Evolutionary conservation across 345 rosid genomes (phyloP).

Genomic region (Populus deltoides): DNA sequence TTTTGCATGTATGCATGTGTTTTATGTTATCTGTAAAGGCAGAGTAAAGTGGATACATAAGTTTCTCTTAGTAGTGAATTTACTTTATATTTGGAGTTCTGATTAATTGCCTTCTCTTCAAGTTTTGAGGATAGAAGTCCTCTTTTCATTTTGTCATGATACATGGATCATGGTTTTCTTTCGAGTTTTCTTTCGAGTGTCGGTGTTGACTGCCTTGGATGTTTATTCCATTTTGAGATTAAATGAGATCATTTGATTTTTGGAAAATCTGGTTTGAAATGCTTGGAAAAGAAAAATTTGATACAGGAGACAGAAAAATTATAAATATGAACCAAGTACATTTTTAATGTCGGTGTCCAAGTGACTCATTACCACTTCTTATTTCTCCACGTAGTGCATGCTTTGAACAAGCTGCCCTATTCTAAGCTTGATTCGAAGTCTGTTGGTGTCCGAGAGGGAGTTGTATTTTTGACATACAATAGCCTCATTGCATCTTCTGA

Average conservation of each 20-base stretch:
- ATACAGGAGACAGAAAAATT: background rate
- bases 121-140: background rate
- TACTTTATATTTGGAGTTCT: background rate
- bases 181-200: too few relatives aligned
- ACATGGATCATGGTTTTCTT: background rate
- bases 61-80: background rate
- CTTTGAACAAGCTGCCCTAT: conserved; percentile 94
- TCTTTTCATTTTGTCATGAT: background rate
- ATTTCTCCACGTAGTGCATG: conserved; percentile 69
- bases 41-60: background rate
- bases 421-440: conserved; percentile 94
- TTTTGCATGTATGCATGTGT: background rate
- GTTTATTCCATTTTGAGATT: background rate
- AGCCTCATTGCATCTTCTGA: conserved; percentile 99
- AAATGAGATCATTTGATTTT: background rate
- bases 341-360: background rate
- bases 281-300: background rate
- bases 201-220: background rate
- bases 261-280: background rate
- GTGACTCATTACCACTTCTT: background rate
- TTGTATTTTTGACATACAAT: conserved; percentile 85
- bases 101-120: background rate
- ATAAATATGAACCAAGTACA: background rate
- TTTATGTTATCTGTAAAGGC: background rate
- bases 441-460: conserved; percentile 88